A percentile compares a stretch with the other conserved stretches of the same genome.
phyloP scores from a whole-genome alignment of 2,329 filamentous ascomycete genomes.

The Colletotrichum spaethianum region DNA sequence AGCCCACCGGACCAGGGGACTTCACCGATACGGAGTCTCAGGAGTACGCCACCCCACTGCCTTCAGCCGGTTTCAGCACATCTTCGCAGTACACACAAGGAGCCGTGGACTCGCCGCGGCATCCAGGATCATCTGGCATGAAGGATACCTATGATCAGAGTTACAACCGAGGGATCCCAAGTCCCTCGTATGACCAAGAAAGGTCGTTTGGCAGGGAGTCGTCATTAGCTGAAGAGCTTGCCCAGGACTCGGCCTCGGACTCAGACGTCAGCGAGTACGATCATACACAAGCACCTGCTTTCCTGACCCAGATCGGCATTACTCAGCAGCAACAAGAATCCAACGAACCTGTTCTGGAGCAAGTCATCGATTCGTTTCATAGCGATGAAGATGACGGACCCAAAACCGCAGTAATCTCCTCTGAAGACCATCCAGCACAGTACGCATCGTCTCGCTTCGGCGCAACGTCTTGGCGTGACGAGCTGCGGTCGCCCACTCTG shows the following conservation, averaged over 20 bases:
- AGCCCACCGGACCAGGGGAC: slow-evolving; percentile 23
- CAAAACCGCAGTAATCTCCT: slow-evolving; percentile 24
- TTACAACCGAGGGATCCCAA: not conserved
- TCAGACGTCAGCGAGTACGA: slow-evolving; percentile 29
- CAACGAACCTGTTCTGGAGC: slow-evolving; percentile 21
- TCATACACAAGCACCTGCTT: slow-evolving; percentile 4
- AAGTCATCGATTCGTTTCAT: slow-evolving; percentile 32
- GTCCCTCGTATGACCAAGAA: not conserved
- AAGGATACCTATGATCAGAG: slow-evolving; percentile 14
- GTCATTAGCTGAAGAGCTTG: slow-evolving; percentile 16
- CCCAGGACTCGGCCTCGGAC: slow-evolving; percentile 42
- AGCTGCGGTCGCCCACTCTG: slow-evolving; percentile 24
- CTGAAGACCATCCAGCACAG: slow-evolving; percentile 9
- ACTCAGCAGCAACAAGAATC: slow-evolving; percentile 8
- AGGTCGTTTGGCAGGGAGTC: not conserved
- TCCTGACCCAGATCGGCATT: slow-evolving; percentile 23
- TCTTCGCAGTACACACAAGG: slow-evolving; percentile 31
- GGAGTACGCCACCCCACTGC: slow-evolving; percentile 33
- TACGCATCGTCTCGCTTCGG: slow-evolving; percentile 33
- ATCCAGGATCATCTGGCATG: not conserved
- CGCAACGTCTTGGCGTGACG: slow-evolving; percentile 30
- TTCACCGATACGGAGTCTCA: slow-evolving; percentile 39
- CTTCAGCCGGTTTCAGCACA: slow-evolving; percentile 34
- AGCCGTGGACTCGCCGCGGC: slow-evolving; percentile 19
- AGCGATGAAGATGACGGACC: slow-evolving; percentile 32